Conservation (phyloP, 768 basidiomycete species). For the Trametes elegans region DNA sequence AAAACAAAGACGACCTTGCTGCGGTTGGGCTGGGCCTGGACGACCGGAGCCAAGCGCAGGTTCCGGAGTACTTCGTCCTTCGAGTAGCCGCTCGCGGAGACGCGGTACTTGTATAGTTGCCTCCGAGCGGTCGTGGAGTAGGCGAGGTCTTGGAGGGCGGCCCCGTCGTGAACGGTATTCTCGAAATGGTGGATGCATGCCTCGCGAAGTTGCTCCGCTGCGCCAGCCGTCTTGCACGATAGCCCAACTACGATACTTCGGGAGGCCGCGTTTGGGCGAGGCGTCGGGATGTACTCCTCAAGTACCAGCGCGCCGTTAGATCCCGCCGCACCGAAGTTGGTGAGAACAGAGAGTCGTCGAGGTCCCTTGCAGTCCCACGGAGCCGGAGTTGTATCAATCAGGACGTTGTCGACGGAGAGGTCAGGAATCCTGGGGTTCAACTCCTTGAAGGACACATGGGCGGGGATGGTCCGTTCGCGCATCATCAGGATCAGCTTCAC, state of each 20-base stretch:
- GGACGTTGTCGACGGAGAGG: slow-evolving; percentile 44
- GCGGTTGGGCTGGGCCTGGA: slow-evolving; percentile 28
- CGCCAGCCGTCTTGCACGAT: slow-evolving; percentile 53
- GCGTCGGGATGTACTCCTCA: slow-evolving; percentile 41
- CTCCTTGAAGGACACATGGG: slow-evolving; percentile 53
- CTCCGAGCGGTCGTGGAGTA: slow-evolving; percentile 70
- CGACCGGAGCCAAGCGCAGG: slow-evolving; percentile 37
- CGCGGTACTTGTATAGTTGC: slow-evolving; percentile 50
- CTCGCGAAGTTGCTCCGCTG: slow-evolving; percentile 46
- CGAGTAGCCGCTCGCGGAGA: slow-evolving; percentile 46
- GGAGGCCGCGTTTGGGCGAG: neutral
- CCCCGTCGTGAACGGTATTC: slow-evolving; percentile 23
- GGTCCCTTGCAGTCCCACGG: slow-evolving; percentile 43
- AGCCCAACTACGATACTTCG: slow-evolving; percentile 50
- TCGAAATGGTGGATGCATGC: slow-evolving; percentile 50
- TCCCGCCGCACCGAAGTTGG: slow-evolving; percentile 76
- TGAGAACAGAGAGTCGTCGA: slow-evolving; percentile 56
- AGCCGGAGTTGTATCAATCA: slow-evolving; percentile 41
- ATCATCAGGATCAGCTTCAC: slow-evolving; percentile 75
- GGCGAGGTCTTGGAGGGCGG: slow-evolving; percentile 49
- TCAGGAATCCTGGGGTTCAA: slow-evolving; percentile 58
- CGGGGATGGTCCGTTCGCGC: slow-evolving; percentile 51
- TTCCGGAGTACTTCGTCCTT: slow-evolving; percentile 46
- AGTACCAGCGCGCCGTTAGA: slow-evolving; percentile 64
- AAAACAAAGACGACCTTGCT: slow-evolving; percentile 61